These are phyloP conservation scores for Solanum rostratum DNA, from an alignment of 257 asterid species.

Conservation along the genomic window DNA sequence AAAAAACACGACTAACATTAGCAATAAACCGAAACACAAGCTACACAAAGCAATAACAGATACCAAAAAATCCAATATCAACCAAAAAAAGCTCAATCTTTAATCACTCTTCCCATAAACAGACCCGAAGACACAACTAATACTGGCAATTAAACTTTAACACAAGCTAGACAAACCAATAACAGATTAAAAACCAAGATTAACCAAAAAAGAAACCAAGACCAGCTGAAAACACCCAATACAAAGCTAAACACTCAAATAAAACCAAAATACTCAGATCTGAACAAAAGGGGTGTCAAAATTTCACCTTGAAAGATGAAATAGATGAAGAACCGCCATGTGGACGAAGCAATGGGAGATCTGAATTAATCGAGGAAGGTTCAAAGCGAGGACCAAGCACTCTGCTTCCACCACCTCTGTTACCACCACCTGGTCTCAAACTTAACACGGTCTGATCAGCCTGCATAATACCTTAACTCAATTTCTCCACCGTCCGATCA, in stretches of 20 bases:
- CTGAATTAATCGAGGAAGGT: conserved; percentile 19
- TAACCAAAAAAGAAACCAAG: not conserved
- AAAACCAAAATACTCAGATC: conserved; percentile 6
- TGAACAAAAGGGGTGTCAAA: not conserved
- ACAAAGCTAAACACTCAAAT: not conserved
- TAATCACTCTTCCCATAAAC: not conserved
- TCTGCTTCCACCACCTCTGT: conserved; percentile 23
- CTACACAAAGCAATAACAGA: not conserved
- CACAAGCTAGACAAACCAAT: not conserved
- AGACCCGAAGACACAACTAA: not conserved
- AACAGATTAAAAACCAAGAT: not conserved
- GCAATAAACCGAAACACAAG: not conserved
- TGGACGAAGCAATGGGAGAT: conserved; percentile 18
- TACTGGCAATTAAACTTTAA: not conserved
- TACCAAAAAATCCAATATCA: not conserved
- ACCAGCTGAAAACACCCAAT: not conserved
- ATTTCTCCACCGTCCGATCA: conserved; percentile 18
- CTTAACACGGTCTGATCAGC: conserved; percentile 43
- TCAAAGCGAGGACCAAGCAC: conserved; percentile 32
- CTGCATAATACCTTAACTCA: conserved; percentile 28
- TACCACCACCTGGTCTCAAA: conserved; percentile 50
- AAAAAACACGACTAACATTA: not conserved
- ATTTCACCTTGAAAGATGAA: conserved; percentile 10
- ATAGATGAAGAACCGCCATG: conserved; percentile 21
- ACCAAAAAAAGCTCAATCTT: not conserved